A percentile compares a stretch with the other conserved stretches of the same genome.
phyloP scores from a whole-genome alignment of 1,284 basidiomycete species.

The Pisolithus thermaeus region DNA sequence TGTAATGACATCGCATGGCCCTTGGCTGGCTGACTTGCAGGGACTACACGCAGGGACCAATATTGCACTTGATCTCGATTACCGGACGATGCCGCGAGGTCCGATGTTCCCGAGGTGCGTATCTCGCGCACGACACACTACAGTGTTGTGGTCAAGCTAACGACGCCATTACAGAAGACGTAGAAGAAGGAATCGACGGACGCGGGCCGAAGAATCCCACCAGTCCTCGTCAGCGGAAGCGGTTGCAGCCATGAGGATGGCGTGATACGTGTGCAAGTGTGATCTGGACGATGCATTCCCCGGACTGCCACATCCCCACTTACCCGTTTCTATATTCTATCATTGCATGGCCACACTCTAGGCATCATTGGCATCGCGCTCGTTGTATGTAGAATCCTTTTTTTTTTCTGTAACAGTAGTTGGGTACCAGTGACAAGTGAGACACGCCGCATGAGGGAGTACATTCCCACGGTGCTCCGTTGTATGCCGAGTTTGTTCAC shows the following conservation, averaged over 20 bases:
- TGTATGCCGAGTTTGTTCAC: conserved; percentile 24
- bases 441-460: not conserved
- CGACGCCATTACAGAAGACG: conserved; percentile 29
- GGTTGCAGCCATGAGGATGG: not conserved
- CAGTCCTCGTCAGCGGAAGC: not conserved
- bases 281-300: not conserved
- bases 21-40: conserved; percentile 33
- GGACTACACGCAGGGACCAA: conserved; percentile 92
- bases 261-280: not conserved
- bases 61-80: conserved; percentile 87
- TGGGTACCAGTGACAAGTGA: not conserved
- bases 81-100: conserved; percentile 83
- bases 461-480: conserved; percentile 27
- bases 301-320: too few relatives aligned
- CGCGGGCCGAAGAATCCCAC: conserved; percentile 2
- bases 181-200: conserved; percentile 32
- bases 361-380: not conserved
- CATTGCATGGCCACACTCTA: not conserved
- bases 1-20: conserved; percentile 11
- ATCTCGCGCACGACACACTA: not conserved
- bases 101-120: conserved; percentile 72
- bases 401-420: not conserved
- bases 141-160: conserved; percentile 6
- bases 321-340: too few relatives aligned
- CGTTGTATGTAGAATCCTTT: not conserved